phyloP scores from a whole-genome alignment of 495 filamentous ascomycete genomes.

The Neurospora sp. region DNA sequence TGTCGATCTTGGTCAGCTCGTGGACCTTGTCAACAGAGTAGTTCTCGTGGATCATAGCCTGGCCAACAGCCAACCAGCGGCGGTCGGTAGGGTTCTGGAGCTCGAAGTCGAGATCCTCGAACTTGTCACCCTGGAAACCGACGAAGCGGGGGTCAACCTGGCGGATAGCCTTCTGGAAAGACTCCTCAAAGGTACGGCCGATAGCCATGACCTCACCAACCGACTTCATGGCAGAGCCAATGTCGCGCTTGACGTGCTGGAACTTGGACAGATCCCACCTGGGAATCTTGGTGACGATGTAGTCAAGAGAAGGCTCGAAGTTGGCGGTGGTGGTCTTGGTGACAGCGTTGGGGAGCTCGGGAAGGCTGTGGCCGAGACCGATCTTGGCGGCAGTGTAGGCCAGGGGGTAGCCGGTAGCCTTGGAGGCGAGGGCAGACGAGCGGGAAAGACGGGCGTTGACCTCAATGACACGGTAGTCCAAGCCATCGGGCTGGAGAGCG shows the following conservation, averaged over 20 bases:
- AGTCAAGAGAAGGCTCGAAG: constrained; percentile 94
- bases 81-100: constrained; percentile 89
- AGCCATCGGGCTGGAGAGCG: constrained; percentile 84
- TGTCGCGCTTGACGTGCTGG: constrained; percentile 95
- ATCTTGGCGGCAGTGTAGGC: constrained; percentile 98
- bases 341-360: constrained; percentile 91
- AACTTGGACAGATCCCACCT: constrained; percentile 97
- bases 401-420: constrained; percentile 93
- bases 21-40: constrained; percentile 87
- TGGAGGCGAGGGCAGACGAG: constrained; percentile 92
- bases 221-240: constrained; percentile 96
- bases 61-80: constrained; percentile 92
- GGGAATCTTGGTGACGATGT: constrained; percentile 97
- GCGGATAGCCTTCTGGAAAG: constrained; percentile 96
- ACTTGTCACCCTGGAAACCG: constrained; percentile 91
- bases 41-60: constrained; percentile 93
- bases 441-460: constrained; percentile 96
- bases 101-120: constrained; percentile 83
- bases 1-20: constrained; percentile 90
- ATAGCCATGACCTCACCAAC: constrained; percentile 99
- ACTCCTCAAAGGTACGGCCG: constrained; percentile 94
- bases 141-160: constrained; percentile 88
- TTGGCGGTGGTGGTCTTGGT: constrained; percentile 98
- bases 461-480: constrained; percentile 96
- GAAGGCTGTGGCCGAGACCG: constrained; percentile 84